Evolutionary conservation across 768 basidiomycete genomes (phyloP).

Genomic region (Boletus barrowsii): DNA sequence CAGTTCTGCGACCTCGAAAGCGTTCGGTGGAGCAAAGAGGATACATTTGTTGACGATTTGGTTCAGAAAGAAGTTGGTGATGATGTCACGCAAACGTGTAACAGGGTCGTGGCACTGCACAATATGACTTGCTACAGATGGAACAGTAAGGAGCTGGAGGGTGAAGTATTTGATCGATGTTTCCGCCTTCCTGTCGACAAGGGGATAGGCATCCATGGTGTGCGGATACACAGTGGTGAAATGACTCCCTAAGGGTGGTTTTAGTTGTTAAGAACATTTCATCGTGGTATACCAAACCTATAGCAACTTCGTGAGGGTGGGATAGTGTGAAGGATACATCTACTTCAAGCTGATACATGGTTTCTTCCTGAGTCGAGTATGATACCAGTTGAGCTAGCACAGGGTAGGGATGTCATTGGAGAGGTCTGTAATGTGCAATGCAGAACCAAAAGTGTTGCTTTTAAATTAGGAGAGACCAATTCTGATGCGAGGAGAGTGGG

Average conservation of each 20-base stretch:
- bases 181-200: constrained; percentile 92
- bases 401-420: constrained; percentile 44
- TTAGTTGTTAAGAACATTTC: constrained; percentile 4
- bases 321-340: constrained; percentile 74
- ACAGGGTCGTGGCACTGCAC: constrained; percentile 73
- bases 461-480: constrained; percentile 61
- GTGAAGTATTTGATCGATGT: constrained; percentile 93
- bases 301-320: constrained; percentile 67
- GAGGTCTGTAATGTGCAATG: constrained; percentile 35
- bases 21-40: constrained; percentile 25
- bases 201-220: constrained; percentile 86
- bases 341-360: constrained; percentile 79
- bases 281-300: constrained; percentile 49
- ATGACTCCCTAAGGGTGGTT: constrained; percentile 58
- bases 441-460: constrained; percentile 41
- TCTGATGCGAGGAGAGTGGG: constrained; percentile 64
- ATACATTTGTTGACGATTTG: constrained; percentile 77
- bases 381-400: constrained; percentile 73
- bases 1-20: constrained; percentile 36
- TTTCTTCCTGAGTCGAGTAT: constrained; percentile 82
- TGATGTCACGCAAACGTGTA: constrained; percentile 76
- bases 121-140: constrained; percentile 77
- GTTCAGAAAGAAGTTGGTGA: constrained; percentile 90
- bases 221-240: constrained; percentile 84
- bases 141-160: constrained; percentile 89